These are phyloP conservation scores for Skeletonema potamos DNA, from an alignment of 108 stramenopile species.

Conservation along the genomic window DNA sequence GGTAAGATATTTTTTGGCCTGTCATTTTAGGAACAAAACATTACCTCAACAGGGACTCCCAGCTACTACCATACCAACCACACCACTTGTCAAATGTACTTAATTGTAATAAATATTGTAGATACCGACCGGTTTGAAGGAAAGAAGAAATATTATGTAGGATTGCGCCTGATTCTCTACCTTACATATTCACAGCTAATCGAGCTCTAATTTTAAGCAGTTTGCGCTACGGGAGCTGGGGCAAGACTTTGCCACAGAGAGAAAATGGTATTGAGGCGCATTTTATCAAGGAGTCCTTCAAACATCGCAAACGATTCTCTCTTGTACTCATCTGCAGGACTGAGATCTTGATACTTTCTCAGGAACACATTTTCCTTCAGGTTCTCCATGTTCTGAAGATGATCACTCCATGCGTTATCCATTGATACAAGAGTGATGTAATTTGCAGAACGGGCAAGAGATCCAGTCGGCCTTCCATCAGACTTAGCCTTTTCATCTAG, in stretches of 20 bases:
- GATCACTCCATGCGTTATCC: slow-evolving; percentile 92
- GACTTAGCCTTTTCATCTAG: slow-evolving; percentile 59
- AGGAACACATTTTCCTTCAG: slow-evolving; percentile 83
- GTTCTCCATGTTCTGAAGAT: slow-evolving; percentile 85
- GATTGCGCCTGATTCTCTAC: no score
- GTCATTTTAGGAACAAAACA: not conserved
- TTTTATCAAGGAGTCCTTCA: slow-evolving; percentile 76
- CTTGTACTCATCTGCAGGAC: slow-evolving; percentile 81
- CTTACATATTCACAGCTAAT: no score
- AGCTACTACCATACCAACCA: not conserved
- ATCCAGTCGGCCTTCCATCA: slow-evolving; percentile 58
- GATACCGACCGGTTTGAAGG: no score
- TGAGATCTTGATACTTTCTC: slow-evolving; percentile 70
- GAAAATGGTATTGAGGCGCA: slow-evolving; percentile 83
- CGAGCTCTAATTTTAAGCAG: slow-evolving; percentile 13
- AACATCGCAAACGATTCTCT: slow-evolving; percentile 74
- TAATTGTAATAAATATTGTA: no score
- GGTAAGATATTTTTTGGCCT: not conserved
- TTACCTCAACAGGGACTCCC: not conserved
- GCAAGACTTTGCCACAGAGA: slow-evolving; percentile 83
- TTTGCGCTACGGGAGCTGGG: slow-evolving; percentile 25
- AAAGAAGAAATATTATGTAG: no score
- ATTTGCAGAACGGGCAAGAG: slow-evolving; percentile 81
- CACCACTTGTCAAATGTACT: no score
- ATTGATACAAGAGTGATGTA: slow-evolving; percentile 86